Conservation (phyloP, 225 moss, liverwort and hornwort genomes). For the Ulota crispa region DNA sequence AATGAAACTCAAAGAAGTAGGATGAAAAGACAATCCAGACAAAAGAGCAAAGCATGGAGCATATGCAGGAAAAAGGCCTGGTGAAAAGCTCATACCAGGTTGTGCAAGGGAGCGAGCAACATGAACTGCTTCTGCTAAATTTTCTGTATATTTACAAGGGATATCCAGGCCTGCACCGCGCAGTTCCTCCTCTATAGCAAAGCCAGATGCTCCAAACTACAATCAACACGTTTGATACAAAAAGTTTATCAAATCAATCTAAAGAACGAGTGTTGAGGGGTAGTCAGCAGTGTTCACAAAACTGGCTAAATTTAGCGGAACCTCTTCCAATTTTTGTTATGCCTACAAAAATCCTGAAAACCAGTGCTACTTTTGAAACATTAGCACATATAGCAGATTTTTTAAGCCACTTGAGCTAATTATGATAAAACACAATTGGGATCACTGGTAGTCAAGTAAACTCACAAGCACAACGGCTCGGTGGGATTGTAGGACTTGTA, state of each 20-base stretch:
- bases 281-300: too few species aligned
- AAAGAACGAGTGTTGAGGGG: neutral
- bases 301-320: too few species aligned
- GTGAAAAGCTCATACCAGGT: conserved; percentile 49
- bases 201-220: conserved; percentile 93
- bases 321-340: too few species aligned
- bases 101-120: conserved; percentile 64
- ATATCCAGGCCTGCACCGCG: conserved; percentile 56
- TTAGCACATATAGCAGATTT: too few species aligned
- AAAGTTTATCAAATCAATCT: neutral
- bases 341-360: too few species aligned
- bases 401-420: too few species aligned
- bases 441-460: neutral
- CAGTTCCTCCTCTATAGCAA: conserved; percentile 78
- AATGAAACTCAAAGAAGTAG: neutral
- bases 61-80: neutral
- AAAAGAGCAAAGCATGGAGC: neutral
- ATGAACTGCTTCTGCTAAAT: conserved; percentile 74
- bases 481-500: conserved; percentile 57
- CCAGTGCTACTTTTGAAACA: too few species aligned
- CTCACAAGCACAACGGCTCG: conserved; percentile 86
- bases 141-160: conserved; percentile 54
- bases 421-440: too few species aligned
- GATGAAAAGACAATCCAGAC: neutral
- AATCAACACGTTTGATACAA: conserved; percentile 5